Base-by-base conservation (phyloP, 306 rosid genomes). In the Cucumis hystrix region DNA sequence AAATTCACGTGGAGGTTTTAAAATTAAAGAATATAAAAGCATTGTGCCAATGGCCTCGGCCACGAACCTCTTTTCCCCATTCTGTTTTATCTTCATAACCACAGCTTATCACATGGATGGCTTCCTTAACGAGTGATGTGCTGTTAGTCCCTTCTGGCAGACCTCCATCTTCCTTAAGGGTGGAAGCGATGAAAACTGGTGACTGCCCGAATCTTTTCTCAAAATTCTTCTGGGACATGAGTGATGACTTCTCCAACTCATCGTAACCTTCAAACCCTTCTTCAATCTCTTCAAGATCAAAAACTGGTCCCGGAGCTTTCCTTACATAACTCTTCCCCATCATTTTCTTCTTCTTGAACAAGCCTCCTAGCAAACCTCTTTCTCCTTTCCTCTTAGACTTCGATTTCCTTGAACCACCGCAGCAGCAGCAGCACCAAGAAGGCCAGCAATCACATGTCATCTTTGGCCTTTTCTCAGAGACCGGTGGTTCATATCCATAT, bases 11-110 rank as follows among this genome's bases (percentile, higher is more conserved):
- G 33, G 5, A 37, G 23, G 79, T 75, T 75, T 15, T 4, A 3
- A 51, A 11, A 74, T 6, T 21, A 6, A 69, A 69, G 13, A 14
- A 71, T 45, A 43, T 25, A 23, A 70, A 25, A 47, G 58, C 58
- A 45, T 39, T 33, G 37, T 2, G 82, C 43, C 62, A 77, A 33
- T 7, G 10, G 67, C 18, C 67, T 61, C 67, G 8, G 81, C 49
- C 55, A 78, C 40, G 59, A 20, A 90, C 99, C 97, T 91, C 99
- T 87, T 88, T 95, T 39, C 99, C 99, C 99, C 99, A 95, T 80
- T 91, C 92, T 43, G 99, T 92, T 86, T 89, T 95, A 85, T 92
- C 97, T 87, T 95, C 97, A 83, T 95, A 95, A 57, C 96, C 99
- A 85, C 90, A 81, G 66, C 97, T 88, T 72, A 95, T 91, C 45